Evolutionary conservation across 129 eudicot genomes (phyloP), one percentile per base, ranked within the genome.

Genomic region (Helianthus tuberosus): DNA sequence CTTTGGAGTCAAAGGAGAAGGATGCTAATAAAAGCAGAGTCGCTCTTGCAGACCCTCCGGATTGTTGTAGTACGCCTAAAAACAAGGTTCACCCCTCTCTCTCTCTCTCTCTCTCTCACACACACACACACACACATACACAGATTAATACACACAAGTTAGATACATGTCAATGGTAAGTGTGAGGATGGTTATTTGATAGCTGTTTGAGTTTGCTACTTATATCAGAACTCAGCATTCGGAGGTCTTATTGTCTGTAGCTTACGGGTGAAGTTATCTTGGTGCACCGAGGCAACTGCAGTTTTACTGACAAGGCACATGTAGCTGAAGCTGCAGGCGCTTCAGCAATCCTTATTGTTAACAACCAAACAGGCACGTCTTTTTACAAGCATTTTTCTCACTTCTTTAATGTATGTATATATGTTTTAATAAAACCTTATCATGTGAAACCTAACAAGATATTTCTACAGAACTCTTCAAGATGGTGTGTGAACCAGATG

Each of bases 261-360:
- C 89, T 91, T 77, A 84, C 96, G n/a, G 97, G 99, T 70, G 97
- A 95, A 82, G 96, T 79, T 77, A 91, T 95, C 78, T 75, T 95
- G 83, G 99, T 95, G 72, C 89, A 95, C 79, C 94, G 99, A 23
- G 99, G 99, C 64, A 91, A 95, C 71, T 95, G 99, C 85, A 95
- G 99, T 77, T 95, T 95, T 81, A 92, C 97, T 6, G 75, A 68
- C 61, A 95, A 95, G 91, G 91, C 97, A 65, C 86, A 81, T 79
- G 88, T 95, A 79, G 99, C 97, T 35, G 96, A 95, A 85, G 92
- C 85, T 85, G 99, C 97, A 71, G 97, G 97, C 58, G 99, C 97
- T 65, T 95, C 99, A 48, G 99, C 97, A 39, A 78, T 95, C 72
- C 84, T 95, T 41, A 86, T 95, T 72, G 87, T 95, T 23, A 95